These are phyloP conservation scores for Rhododendron simsii DNA, from an alignment of 148 eudicot genomes.

Conservation along the genomic window DNA sequence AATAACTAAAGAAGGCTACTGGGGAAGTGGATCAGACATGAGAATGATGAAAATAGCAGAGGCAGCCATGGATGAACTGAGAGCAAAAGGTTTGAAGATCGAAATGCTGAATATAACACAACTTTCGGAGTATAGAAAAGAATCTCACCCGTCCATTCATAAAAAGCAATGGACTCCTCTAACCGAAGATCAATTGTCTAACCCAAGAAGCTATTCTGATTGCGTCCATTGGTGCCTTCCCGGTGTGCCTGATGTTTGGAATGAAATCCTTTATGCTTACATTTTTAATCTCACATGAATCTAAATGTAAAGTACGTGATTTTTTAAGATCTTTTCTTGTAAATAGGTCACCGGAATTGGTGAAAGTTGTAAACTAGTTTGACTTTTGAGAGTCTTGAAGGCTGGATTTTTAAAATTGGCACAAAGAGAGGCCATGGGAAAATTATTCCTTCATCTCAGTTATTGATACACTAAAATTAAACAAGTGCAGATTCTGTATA, in stretches of 20 bases:
- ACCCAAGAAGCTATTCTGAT: conserved; percentile 50
- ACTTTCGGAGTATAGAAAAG: conserved; percentile 81
- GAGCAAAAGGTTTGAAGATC: conserved; percentile 46
- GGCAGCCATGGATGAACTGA: conserved; percentile 32
- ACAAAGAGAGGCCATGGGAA: not conserved
- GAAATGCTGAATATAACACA: conserved; percentile 73
- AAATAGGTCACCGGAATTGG: not conserved
- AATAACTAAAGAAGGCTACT: conserved; percentile 40
- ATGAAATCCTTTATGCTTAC: conserved; percentile 39
- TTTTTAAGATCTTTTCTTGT: too few species aligned
- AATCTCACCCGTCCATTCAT: conserved; percentile 54
- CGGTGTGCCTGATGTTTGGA: conserved; percentile 54
- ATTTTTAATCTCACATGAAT: conserved; percentile 26
- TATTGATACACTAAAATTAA: not conserved
- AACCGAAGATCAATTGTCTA: conserved; percentile 34
- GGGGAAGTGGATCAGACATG: conserved; percentile 59
- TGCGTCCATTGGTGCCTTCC: conserved; percentile 66
- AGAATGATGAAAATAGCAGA: conserved; percentile 58
- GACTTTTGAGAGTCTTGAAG: not conserved
- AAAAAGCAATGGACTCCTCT: conserved; percentile 45
- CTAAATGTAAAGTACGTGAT: not conserved
- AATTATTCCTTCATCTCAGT: not conserved
- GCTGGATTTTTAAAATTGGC: not conserved
- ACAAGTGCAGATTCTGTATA: not conserved
- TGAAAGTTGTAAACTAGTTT: not conserved